Base-by-base conservation (phyloP, 495 filamentous ascomycete species). In the Penicillium crystallinum region DNA sequence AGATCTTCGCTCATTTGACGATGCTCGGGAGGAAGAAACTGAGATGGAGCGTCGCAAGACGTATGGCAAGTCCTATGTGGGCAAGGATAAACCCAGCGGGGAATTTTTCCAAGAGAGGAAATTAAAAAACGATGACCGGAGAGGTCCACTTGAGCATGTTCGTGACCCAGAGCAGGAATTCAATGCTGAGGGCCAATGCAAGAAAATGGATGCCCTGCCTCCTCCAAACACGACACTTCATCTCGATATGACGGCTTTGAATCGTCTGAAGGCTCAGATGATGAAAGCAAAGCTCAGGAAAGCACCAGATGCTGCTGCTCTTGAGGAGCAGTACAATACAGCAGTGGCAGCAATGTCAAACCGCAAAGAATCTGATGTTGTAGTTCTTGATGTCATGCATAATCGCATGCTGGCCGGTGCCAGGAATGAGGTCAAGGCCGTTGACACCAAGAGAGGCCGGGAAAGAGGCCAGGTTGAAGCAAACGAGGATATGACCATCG, bases 401-500 rank as follows among this genome's bases (percentile, higher is more conserved):
- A 95, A 85, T 65, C 87, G 90, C 17, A 85, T 92, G 82, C 72
- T 98, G 15, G 89, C 90, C 40, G 77, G 81, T 21, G 81, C 86
- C 19, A 66, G 74, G 45, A 86, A 83, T 35, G 91, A 96, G 69
- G 85, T 90, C 43, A 89, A 86, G 53, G 72, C 79, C 0, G 70
- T 95, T 31, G 81, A 84, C 29, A 93, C 78, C 48, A 91, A 86
- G 60, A 78, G 91, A 39, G 91, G 89, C 14, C 74, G 81, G 21
- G 90, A 95, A 62, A 79, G 90, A 53, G 90, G 90, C 15, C 71
- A 80, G 17, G 84, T 97, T 9, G 80, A 88, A 57, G 90, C 90
- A 49, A 98, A 97, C 55, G 90, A 96, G 44, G 90, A 97, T 60
- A 97, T 98, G 93, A 85, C 75, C 29, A 84, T 98, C 47, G 89